Percentiles rank a stretch among this genome's conserved stretches.
phyloP scores from a whole-genome alignment of 78 protist genomes.

The Dictyostelium brefeldianum region DNA sequence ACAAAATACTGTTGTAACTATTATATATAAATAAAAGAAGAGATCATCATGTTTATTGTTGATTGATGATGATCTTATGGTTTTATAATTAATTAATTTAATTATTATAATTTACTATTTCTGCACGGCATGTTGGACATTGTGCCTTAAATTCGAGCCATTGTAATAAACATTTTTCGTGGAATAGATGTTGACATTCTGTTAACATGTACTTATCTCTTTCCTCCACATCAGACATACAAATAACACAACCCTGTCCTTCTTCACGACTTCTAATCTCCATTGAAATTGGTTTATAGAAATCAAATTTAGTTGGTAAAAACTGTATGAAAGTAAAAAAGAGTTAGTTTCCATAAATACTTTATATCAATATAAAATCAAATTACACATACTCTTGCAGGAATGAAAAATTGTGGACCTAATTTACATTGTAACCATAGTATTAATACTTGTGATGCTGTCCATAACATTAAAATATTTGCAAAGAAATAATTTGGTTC shows the following conservation, averaged over 20 bases:
- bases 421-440: constrained; percentile 72
- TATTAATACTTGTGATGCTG: constrained; percentile 49
- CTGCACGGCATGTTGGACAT: constrained; percentile 89
- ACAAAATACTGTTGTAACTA: no score
- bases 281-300: constrained; percentile 53
- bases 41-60: no score
- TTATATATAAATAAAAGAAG: no score
- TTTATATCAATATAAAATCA: background rate
- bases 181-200: constrained; percentile 93
- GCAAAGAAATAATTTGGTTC: constrained; percentile 56
- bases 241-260: constrained; percentile 87
- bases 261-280: constrained; percentile 44
- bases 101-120: background rate
- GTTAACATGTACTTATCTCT: constrained; percentile 77
- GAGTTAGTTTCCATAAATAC: background rate
- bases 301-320: constrained; percentile 83
- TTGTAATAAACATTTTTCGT: constrained; percentile 78
- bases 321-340: background rate
- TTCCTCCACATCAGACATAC: constrained; percentile 85
- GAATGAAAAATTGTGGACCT: constrained; percentile 92
- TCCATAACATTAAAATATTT: constrained; percentile 43
- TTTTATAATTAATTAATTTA: no score
- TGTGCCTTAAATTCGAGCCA: constrained; percentile 92
- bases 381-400: constrained; percentile 57
- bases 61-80: no score